Conservation (phyloP, 495 filamentous ascomycete genomes). For the Aspergillus funiculosus region DNA sequence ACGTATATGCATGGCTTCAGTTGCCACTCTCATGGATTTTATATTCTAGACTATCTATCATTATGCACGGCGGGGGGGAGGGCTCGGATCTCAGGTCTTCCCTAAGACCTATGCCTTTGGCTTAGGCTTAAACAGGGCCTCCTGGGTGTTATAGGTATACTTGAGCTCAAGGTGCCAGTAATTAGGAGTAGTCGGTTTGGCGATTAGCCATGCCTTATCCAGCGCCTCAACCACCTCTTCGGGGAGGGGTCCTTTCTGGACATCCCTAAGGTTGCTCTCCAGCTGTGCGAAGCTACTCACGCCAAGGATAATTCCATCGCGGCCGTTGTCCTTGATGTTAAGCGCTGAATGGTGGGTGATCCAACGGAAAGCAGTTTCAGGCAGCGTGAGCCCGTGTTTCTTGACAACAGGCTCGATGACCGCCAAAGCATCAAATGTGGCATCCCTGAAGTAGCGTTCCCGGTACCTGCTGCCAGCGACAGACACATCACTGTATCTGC, state of each 20-base stretch:
- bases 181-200: constrained; percentile 59
- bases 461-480: constrained; percentile 61
- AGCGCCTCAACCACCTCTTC: constrained; percentile 74
- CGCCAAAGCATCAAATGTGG: constrained; percentile 68
- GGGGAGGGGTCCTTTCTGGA: constrained; percentile 85
- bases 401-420: constrained; percentile 67
- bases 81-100: too few relatives aligned
- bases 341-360: constrained; percentile 72
- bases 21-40: too few relatives aligned
- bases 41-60: too few relatives aligned
- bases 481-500: constrained; percentile 60
- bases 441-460: constrained; percentile 72
- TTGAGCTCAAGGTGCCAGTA: constrained; percentile 76
- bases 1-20: too few relatives aligned
- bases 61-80: too few relatives aligned
- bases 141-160: constrained; percentile 67
- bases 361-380: constrained; percentile 85
- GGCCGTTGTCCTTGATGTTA: constrained; percentile 61
- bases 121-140: constrained; percentile 54
- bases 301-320: constrained; percentile 77
- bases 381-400: constrained; percentile 68
- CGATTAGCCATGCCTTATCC: constrained; percentile 64
- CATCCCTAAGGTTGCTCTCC: constrained; percentile 63
- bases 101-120: constrained; percentile 13
- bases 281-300: constrained; percentile 70